A percentile compares a stretch with the other conserved stretches of the same genome.
Conservation (phyloP, 2,329 filamentous ascomycete genomes). For the Monosporascus sp. region DNA sequence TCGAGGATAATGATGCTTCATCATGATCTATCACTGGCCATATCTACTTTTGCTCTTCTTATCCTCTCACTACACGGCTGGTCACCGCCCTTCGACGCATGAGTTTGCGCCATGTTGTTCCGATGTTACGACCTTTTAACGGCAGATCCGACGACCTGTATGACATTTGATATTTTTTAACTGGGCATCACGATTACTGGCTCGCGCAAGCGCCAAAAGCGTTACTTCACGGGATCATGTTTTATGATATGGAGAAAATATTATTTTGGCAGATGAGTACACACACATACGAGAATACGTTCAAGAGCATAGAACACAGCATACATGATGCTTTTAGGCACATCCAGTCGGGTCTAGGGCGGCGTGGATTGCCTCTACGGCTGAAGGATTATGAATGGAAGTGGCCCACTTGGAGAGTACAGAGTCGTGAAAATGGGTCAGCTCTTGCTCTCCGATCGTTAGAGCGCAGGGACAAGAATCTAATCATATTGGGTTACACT, state of each 20-base stretch:
- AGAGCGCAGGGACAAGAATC: too few species aligned
- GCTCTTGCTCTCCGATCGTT: too few species aligned
- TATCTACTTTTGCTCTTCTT: conserved; percentile 21
- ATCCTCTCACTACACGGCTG: conserved; percentile 23
- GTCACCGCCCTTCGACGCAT: conserved; percentile 24
- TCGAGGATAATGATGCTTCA: conserved; percentile 32
- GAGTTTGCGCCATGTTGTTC: conserved; percentile 25
- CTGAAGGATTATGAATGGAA: too few species aligned
- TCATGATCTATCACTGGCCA: conserved; percentile 24
- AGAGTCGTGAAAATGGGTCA: too few species aligned
- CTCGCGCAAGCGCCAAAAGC: conserved; percentile 27
- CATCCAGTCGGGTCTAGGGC: too few species aligned
- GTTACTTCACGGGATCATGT: conserved; percentile 20
- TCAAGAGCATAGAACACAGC: conserved; percentile 22
- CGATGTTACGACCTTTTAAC: conserved; percentile 28
- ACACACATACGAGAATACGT: conserved; percentile 10
- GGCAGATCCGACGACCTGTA: conserved; percentile 30
- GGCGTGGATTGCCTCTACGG: too few species aligned
- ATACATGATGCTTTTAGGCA: conserved; percentile 6
- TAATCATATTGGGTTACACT: too few species aligned
- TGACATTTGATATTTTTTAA: conserved; percentile 26
- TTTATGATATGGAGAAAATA: conserved; percentile 21
- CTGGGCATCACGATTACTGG: conserved; percentile 14
- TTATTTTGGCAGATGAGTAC: conserved; percentile 12
- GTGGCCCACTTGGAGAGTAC: too few species aligned